Conservation (phyloP, 345 rosid genomes). For the Noccaea bulbosa region DNA sequence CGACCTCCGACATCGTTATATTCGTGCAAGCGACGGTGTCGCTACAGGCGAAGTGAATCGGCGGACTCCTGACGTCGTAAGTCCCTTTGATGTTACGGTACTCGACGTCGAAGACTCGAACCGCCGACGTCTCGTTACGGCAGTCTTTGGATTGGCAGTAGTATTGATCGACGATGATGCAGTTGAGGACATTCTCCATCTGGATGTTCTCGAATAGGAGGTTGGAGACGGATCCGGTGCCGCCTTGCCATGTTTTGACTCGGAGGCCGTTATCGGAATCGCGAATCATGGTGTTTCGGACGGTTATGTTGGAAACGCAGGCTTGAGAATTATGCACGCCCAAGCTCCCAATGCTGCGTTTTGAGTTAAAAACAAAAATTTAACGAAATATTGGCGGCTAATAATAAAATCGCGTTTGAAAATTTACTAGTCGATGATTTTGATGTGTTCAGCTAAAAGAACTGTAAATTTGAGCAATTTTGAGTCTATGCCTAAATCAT, state of each 20-base stretch:
- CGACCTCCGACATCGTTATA: conserved; percentile 87
- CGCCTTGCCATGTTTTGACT: conserved; percentile 98
- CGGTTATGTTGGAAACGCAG: conserved; percentile 89
- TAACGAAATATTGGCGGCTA: not conserved
- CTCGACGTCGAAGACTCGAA: conserved; percentile 61
- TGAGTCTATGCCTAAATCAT: not conserved
- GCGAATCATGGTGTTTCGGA: conserved; percentile 59
- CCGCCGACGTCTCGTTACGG: conserved; percentile 84
- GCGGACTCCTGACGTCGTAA: conserved; percentile 76
- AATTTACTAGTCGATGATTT: not conserved
- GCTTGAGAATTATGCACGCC: conserved; percentile 95
- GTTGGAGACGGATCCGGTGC: conserved; percentile 71
- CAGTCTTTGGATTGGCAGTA: conserved; percentile 75
- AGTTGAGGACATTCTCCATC: conserved; percentile 90
- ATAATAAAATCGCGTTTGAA: conserved; percentile 15
- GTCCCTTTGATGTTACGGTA: conserved; percentile 88
- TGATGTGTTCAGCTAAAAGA: not conserved
- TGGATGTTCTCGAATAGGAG: conserved; percentile 80
- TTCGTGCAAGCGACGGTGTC: conserved; percentile 92
- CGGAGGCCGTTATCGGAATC: conserved; percentile 94
- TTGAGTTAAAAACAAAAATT: not conserved
- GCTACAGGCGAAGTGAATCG: conserved; percentile 94
- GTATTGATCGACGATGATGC: conserved; percentile 90
- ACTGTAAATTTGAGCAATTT: not conserved
- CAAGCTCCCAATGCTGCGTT: conserved; percentile 87